Evolutionary conservation across 116 monocot species (phyloP).

Genomic region (Posidonia oceanica): DNA sequence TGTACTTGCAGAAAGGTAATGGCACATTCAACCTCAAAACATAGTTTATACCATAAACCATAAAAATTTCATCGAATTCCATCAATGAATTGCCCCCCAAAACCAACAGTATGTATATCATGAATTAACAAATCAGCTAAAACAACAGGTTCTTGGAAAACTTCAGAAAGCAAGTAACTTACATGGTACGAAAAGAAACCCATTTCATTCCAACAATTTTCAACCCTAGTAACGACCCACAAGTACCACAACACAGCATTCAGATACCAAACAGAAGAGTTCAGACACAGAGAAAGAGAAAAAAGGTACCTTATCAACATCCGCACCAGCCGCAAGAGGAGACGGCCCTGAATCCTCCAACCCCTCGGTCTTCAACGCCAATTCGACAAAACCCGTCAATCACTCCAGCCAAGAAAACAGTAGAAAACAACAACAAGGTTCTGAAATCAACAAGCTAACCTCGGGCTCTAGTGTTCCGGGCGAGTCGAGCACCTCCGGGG

Average conservation of each 20-base stretch:
- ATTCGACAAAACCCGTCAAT: background rate
- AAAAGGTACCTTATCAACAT: slow-evolving; percentile 5
- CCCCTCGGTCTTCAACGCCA: background rate
- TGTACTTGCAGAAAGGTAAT: no score
- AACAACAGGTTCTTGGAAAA: no score
- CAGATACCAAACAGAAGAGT: background rate
- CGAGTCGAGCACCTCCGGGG: background rate
- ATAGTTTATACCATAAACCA: no score
- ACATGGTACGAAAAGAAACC: no score
- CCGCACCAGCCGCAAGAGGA: background rate
- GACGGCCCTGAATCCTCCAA: slow-evolving; percentile 2
- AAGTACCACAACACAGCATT: background rate
- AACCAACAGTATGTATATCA: no score
- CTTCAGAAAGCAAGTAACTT: no score
- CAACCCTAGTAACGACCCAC: no score
- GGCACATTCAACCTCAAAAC: no score
- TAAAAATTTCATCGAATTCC: no score
- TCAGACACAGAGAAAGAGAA: background rate
- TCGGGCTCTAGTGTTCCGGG: background rate
- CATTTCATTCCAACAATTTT: no score
- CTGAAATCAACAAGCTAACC: background rate
- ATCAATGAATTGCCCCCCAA: no score
- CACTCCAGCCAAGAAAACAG: background rate
- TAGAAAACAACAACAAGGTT: background rate
- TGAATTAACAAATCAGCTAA: no score